phyloP scores from a whole-genome alignment of 805 yeast genomes.

The Myxozyma kluyveri region DNA sequence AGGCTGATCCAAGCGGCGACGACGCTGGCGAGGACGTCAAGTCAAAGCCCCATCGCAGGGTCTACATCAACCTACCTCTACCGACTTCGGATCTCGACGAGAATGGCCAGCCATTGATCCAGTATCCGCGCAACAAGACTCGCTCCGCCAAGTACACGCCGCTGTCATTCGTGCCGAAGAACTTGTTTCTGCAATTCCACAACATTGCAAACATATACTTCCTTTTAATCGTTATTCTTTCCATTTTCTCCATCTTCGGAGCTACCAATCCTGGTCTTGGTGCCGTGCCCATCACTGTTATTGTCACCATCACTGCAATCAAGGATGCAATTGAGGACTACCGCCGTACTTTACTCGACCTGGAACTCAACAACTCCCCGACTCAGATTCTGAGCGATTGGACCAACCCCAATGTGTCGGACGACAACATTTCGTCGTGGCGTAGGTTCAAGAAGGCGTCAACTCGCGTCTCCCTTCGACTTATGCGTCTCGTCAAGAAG shows the following conservation, averaged over 20 bases:
- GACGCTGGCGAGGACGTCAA: slow-evolving; percentile 16
- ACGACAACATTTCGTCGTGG: slow-evolving; percentile 60
- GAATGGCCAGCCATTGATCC: slow-evolving; percentile 55
- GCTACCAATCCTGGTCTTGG: slow-evolving; percentile 69
- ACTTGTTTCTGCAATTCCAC: slow-evolving; percentile 71
- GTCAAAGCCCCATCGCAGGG: slow-evolving; percentile 38
- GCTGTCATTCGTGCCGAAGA: slow-evolving; percentile 80
- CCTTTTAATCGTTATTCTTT: slow-evolving; percentile 66
- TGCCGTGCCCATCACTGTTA: slow-evolving; percentile 78
- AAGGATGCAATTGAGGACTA: slow-evolving; percentile 79
- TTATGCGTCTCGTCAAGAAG: slow-evolving; percentile 16
- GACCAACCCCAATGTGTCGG: slow-evolving; percentile 56
- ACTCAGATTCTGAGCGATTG: slow-evolving; percentile 56
- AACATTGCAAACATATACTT: slow-evolving; percentile 91
- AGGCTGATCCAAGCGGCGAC: slow-evolving; percentile 23
- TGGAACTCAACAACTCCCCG: slow-evolving; percentile 64
- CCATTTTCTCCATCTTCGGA: slow-evolving; percentile 66
- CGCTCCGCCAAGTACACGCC: slow-evolving; percentile 96
- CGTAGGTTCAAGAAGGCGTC: slow-evolving; percentile 62
- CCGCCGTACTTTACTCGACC: slow-evolving; percentile 60
- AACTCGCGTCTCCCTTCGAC: slow-evolving; percentile 35
- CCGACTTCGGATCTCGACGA: slow-evolving; percentile 48
- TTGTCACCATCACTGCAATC: slow-evolving; percentile 68
- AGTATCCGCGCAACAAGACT: slow-evolving; percentile 85
- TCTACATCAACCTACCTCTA: slow-evolving; percentile 51